Evolutionary conservation across 2,329 filamentous ascomycete genomes (phyloP), one percentile per base, ranked within the genome.

Genomic region (Mycosphaerelloides madeirae): DNA sequence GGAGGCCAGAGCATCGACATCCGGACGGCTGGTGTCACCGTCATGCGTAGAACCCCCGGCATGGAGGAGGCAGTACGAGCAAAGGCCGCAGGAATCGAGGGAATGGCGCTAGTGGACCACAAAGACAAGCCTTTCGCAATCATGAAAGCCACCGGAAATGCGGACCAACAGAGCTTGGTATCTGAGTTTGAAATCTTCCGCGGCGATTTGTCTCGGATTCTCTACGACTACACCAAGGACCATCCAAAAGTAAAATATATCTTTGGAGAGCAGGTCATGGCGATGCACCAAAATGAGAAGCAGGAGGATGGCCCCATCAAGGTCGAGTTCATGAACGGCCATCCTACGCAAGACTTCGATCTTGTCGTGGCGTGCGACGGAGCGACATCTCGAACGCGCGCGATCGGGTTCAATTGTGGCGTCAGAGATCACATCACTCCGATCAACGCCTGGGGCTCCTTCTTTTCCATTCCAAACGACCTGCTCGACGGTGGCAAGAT

Each of bases 331-430:
- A 51, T 60, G 12, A 70, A 69, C 32, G 61, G 66, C 19, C 49
- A 56, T 3, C 62, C 63, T 6, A 49, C 62, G 4, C 38, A 64
- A 3, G 54, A 66, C n/a, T 76, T 63, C 48, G 73, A 76, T 43
- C 65, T 77, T 3, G 67, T 77, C 13, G 68, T 77, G 11, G 73
- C 69, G 16, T 70, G 68, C 43, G 74, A 77, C 46, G 74, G 74
- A 1, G 58, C 70, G 9, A 70, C 65, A 2, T 77, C 74, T 3
- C 60, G 67, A 31, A 76, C 71, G 19, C 64, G 74, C 34, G 68
- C 70, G 2, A 62, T 75, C 7, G 70, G 67, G 12, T 58, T 75
- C 8, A 62, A 58, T 7, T 68, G 67, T 40, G 62, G 61, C 29
- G 59, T 67, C 1, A 62, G 65, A 36, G 65, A 72, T 38, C 54